Conservation (phyloP, 352 stramenopile genomes). For the Phytophthora pini region DNA sequence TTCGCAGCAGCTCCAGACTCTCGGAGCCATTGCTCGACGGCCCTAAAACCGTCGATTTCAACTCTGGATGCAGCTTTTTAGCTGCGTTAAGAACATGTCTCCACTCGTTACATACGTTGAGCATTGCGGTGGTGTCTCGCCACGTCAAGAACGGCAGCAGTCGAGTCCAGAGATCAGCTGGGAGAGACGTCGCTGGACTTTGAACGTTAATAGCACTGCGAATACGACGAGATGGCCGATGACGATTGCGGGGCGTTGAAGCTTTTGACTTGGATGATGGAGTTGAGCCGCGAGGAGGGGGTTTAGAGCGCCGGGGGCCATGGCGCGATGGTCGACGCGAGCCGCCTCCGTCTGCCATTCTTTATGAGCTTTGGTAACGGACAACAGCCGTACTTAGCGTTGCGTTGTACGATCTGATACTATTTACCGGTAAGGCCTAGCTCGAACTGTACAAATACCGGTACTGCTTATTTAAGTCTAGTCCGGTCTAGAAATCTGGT, state of each 20-base stretch:
- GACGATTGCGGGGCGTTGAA: background rate
- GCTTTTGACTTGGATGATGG: conserved; percentile 2
- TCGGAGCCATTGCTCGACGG: conserved; percentile 24
- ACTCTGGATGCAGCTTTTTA: conserved; percentile 39
- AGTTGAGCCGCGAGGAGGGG: background rate
- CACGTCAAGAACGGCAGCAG: conserved; percentile 57
- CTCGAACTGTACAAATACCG: too few species aligned
- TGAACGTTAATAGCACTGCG: conserved; percentile 20
- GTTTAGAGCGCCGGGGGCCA: conserved; percentile 5
- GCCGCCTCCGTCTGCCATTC: background rate
- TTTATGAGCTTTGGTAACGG: too few species aligned
- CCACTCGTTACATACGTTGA: conserved; percentile 39
- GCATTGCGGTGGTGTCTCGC: conserved; percentile 49
- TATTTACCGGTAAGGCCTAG: conserved; percentile 10
- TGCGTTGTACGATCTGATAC: too few species aligned
- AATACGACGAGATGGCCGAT: conserved; percentile 7
- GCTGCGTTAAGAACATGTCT: conserved; percentile 21
- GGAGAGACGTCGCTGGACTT: conserved; percentile 34
- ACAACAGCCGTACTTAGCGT: too few species aligned
- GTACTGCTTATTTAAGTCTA: too few species aligned
- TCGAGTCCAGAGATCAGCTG: conserved; percentile 49
- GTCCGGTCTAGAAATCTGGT: too few species aligned
- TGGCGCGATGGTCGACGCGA: conserved; percentile 13
- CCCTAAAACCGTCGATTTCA: conserved; percentile 45
- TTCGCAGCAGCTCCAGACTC: conserved; percentile 45